Evolutionary conservation across 2,329 filamentous ascomycete genomes (phyloP), one percentile per base, ranked within the genome.

Genomic region (Bipolaris zeicola): DNA sequence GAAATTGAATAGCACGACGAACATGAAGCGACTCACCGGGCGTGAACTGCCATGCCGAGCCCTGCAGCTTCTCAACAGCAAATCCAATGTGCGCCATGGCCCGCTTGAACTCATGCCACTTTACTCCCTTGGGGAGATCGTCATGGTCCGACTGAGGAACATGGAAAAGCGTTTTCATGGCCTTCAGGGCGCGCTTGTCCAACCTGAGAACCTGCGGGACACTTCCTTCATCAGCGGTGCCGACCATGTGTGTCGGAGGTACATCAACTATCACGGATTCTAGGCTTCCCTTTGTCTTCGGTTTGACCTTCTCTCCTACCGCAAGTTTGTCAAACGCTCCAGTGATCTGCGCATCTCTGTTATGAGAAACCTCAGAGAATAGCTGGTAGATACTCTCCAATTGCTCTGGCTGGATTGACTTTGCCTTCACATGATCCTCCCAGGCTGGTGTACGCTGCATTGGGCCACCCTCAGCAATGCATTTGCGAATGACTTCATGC

Each of bases 11-110:
- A 26, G 77, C 79, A 6, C 81, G 71, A 37, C 79, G 72, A 0
- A 80, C 74, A 47, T 81, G 77, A 16, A 79, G 54, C 6, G 61
- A 61, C 4, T 1, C 16, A 1, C 6, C 2, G 8, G 81, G 81
- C 10, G 74, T 76, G 58, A 88, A 87, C 14, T 85, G 81, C 62
- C 58, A 88, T 0, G 82, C 82, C 0, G 82, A 87, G 0, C 85
- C 85, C 56, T 87, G 85, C 0, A 87, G 76, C 69, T 88, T 87
- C 68, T 85, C 75, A 0, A 78, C 78, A 0, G 65, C 54, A 50
- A 88, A 86, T 0, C 84, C 85, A 0, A 77, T 76, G 0, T 74
- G 73, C 0, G 62, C 60, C 80, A 87, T 81, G 0, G 82, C 83
- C 49, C 81, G 78, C 5, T 84, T 65, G 59, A 86, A 83, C 42